Conservation (phyloP, 306 rosid genomes). For the Styphnolobium japonicum region DNA sequence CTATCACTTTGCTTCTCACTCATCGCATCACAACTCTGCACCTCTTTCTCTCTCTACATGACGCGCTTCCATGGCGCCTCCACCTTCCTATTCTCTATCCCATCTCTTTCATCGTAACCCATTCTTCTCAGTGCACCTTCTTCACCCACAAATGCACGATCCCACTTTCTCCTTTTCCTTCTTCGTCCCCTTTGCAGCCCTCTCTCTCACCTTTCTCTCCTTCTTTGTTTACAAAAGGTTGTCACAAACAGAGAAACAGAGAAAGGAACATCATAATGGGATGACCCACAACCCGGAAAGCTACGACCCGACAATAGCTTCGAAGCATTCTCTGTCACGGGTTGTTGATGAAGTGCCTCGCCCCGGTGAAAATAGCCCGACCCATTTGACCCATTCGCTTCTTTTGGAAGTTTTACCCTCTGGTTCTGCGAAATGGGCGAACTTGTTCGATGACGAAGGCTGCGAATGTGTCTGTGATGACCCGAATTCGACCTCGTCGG, state of each 20-base stretch:
- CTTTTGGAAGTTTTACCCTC: conserved; percentile 45
- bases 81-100: conserved; percentile 11
- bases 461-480: conserved; percentile 22
- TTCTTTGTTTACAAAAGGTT: conserved; percentile 35
- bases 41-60: conserved; percentile 23
- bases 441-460: conserved; percentile 29
- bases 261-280: not conserved
- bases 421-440: conserved; percentile 55
- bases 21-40: not conserved
- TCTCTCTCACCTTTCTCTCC: conserved; percentile 29
- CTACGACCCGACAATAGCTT: not conserved
- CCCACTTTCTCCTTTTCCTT: conserved; percentile 42
- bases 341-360: not conserved
- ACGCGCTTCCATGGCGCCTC: conserved; percentile 58
- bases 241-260: conserved; percentile 4
- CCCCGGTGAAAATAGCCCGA: conserved; percentile 25
- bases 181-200: conserved; percentile 21
- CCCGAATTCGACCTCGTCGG: conserved; percentile 19
- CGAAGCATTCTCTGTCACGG: conserved; percentile 18
- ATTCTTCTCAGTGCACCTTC: not conserved
- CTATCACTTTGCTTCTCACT: not conserved
- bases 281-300: conserved; percentile 21
- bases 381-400: conserved; percentile 42
- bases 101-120: conserved; percentile 26
- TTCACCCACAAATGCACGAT: conserved; percentile 19